These are phyloP conservation scores for Suhomyces xylopsoci DNA, from an alignment of 805 yeast genomes.

Conservation along the genomic window DNA sequence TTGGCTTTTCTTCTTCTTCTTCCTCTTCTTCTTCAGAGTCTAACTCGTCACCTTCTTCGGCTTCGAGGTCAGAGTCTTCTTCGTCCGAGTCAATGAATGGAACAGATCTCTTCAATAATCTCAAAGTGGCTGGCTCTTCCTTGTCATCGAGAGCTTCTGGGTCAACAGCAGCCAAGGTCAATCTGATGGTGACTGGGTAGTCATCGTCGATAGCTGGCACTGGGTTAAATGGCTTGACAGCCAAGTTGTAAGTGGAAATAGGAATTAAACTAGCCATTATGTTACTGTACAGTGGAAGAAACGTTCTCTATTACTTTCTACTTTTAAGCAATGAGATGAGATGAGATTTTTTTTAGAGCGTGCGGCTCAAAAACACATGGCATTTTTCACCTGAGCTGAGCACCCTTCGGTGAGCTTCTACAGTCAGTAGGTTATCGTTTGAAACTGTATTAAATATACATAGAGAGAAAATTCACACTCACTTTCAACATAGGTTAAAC, in stretches of 20 bases:
- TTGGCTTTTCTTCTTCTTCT: conserved; percentile 34
- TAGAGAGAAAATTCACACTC: conserved; percentile 18
- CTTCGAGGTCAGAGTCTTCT: conserved; percentile 41
- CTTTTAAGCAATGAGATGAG: conserved; percentile 12
- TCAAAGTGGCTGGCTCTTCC: conserved; percentile 82
- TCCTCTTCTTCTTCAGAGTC: conserved; percentile 46
- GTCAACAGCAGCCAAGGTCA: conserved; percentile 94
- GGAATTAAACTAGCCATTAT: conserved; percentile 75
- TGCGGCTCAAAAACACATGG: conserved; percentile 1
- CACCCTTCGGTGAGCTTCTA: background rate
- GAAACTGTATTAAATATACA: conserved; percentile 30
- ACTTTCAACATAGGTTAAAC: conserved; percentile 2
- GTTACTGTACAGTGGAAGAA: conserved; percentile 8
- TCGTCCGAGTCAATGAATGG: conserved; percentile 40
- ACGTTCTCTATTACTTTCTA: conserved; percentile 1
- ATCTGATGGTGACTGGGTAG: conserved; percentile 83
- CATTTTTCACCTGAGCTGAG: background rate
- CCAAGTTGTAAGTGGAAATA: conserved; percentile 80
- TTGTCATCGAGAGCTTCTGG: conserved; percentile 82
- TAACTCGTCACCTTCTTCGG: conserved; percentile 45
- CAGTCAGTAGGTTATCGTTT: background rate
- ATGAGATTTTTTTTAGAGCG: conserved; percentile 5
- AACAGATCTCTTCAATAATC: conserved; percentile 72
- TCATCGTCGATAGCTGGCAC: conserved; percentile 83
- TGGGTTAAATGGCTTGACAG: conserved; percentile 83